Percentiles rank a stretch among this genome's conserved stretches.
phyloP scores from a whole-genome alignment of 106 monocot genomes.

The Iris macrosiphon region DNA sequence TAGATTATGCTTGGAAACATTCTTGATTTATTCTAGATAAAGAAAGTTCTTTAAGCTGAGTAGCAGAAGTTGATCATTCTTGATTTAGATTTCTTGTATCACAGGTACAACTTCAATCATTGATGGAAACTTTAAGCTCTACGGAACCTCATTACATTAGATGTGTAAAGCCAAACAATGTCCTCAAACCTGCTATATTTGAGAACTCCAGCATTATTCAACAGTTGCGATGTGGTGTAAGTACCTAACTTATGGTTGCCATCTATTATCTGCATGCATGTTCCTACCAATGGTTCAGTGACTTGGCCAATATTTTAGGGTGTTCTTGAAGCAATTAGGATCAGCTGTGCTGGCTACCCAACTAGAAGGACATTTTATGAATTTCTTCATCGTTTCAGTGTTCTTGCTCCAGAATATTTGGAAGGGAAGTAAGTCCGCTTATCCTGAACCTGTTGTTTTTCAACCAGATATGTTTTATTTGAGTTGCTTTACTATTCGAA shows the following conservation, averaged over 20 bases:
- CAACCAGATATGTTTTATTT: neutral
- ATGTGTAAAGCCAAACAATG: constrained; percentile 95
- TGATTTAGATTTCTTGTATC: neutral
- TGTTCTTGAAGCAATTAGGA: constrained; percentile 93
- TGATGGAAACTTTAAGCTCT: constrained; percentile 78
- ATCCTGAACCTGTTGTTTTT: neutral
- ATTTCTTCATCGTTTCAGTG: constrained; percentile 79
- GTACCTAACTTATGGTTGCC: neutral
- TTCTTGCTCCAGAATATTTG: constrained; percentile 83
- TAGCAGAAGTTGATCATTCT: neutral
- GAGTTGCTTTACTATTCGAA: no score
- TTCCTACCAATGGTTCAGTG: constrained; percentile 3
- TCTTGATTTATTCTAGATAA: no score
- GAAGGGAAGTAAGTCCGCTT: constrained; percentile 64
- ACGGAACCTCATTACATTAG: constrained; percentile 89
- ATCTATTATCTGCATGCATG: constrained; percentile 2
- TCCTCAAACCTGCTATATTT: constrained; percentile 86
- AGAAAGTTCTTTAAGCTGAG: no score
- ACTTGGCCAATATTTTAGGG: constrained; percentile 34
- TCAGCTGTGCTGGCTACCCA: constrained; percentile 95
- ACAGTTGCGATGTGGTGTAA: constrained; percentile 87
- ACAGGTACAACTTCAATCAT: constrained; percentile 81
- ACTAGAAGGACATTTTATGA: constrained; percentile 88
- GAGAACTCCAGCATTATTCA: constrained; percentile 82
- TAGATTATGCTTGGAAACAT: no score